phyloP scores from a whole-genome alignment of 2,329 filamentous ascomycete genomes.

The Cladophialophora exuberans region DNA sequence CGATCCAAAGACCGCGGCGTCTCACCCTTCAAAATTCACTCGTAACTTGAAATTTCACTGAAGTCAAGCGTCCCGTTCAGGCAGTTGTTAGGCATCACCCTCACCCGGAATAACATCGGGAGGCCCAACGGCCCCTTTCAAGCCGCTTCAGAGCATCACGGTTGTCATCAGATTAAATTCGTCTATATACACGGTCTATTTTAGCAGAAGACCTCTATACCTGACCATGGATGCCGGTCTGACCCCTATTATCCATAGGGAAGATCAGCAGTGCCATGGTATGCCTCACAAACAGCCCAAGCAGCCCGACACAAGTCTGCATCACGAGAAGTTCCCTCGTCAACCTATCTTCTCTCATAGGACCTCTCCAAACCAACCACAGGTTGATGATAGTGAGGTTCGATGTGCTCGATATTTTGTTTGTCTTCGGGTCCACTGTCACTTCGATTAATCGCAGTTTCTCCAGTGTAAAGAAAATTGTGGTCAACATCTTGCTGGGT shows the following conservation, averaged over 20 bases:
- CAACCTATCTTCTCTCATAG: slow-evolving; percentile 82
- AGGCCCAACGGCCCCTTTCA: too few species aligned
- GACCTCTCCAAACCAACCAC: slow-evolving; percentile 94
- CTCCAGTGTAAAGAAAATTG: slow-evolving; percentile 69
- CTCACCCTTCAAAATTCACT: too few species aligned
- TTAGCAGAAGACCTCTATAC: too few species aligned
- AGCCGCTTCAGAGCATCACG: too few species aligned
- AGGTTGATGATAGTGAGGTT: slow-evolving; percentile 95
- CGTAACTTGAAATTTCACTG: too few species aligned
- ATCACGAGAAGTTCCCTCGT: slow-evolving; percentile 78
- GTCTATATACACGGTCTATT: too few species aligned
- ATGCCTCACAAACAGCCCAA: slow-evolving; percentile 84
- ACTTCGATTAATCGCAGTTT: slow-evolving; percentile 70
- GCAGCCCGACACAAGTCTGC: slow-evolving; percentile 75
- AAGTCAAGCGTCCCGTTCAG: too few species aligned
- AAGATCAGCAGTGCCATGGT: slow-evolving; percentile 85
- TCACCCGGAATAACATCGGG: too few species aligned
- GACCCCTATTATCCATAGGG: slow-evolving; percentile 77
- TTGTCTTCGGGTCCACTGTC: slow-evolving; percentile 61
- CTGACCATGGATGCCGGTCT: too few species aligned
- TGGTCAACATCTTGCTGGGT: slow-evolving; percentile 65
- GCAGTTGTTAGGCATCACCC: too few species aligned
- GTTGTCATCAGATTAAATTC: too few species aligned
- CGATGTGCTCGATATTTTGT: slow-evolving; percentile 71
- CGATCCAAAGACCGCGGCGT: too few species aligned